Evolutionary conservation across 2,329 filamentous ascomycete species (phyloP).

Genomic region (Aureobasidium melanogenum): DNA sequence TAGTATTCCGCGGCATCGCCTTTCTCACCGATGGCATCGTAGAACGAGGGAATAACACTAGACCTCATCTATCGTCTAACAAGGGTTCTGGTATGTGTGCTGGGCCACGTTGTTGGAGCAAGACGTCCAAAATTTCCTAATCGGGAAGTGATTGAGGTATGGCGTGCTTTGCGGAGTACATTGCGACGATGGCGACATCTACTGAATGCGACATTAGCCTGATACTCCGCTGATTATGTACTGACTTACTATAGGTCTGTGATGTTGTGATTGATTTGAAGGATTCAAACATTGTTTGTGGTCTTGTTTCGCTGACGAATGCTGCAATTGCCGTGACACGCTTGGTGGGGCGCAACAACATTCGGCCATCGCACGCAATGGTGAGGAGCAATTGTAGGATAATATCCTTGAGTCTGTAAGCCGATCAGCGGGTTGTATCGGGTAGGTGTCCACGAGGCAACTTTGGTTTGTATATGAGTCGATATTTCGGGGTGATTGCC

Average conservation of each 20-base stretch:
- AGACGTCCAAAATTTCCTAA: constrained; percentile 6
- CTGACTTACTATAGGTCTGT: not conserved
- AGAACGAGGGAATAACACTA: not conserved
- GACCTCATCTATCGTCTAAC: not conserved
- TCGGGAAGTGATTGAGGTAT: constrained; percentile 1
- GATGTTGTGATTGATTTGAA: not conserved
- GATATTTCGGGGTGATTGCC: not conserved
- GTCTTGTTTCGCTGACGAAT: not conserved
- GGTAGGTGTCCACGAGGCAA: not conserved
- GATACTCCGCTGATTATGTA: not conserved
- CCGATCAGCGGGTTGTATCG: not conserved
- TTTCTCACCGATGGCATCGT: not conserved
- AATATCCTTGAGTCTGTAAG: not conserved
- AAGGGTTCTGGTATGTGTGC: not conserved
- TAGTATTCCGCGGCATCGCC: not conserved
- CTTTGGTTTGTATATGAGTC: not conserved
- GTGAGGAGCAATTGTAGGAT: not conserved
- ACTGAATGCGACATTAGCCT: not conserved
- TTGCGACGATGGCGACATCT: constrained; percentile 9
- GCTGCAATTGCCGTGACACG: not conserved
- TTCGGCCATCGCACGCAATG: constrained; percentile 9
- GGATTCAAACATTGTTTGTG: not conserved
- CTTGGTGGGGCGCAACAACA: not conserved
- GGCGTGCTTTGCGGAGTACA: constrained; percentile 7
- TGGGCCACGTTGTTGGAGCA: not conserved